Conservation (phyloP, 345 rosid genomes). For the thale cress (Arabidopsis thaliana) region DNA sequence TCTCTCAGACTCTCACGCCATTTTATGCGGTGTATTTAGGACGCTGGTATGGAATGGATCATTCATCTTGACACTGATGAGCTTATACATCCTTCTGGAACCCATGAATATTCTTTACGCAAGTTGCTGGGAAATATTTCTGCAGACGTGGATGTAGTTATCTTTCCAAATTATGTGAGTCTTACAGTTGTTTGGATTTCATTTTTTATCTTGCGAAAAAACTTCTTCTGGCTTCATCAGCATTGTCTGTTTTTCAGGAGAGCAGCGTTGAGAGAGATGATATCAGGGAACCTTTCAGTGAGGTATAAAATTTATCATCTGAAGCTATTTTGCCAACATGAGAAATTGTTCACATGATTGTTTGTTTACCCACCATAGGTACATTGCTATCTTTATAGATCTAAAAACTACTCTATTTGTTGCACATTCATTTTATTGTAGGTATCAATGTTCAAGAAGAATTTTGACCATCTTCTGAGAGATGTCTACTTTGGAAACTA, state of each 20-base stretch:
- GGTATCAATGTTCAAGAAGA: conserved; percentile 97
- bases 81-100: conserved; percentile 82
- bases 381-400: conserved; percentile 8
- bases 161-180: conserved; percentile 97
- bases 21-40: conserved; percentile 50
- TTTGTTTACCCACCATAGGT: background rate
- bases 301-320: conserved; percentile 52
- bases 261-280: conserved; percentile 90
- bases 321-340: background rate
- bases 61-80: conserved; percentile 96
- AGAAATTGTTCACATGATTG: background rate
- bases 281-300: conserved; percentile 86
- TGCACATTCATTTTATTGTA: conserved; percentile 37
- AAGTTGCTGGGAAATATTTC: conserved; percentile 72
- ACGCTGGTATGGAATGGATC: conserved; percentile 89
- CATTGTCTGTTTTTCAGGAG: conserved; percentile 66
- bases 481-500: conserved; percentile 88
- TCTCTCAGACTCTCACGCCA: background rate
- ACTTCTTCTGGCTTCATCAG: conserved; percentile 20
- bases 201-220: background rate
- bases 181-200: background rate
- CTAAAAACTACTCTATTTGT: background rate
- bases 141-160: conserved; percentile 68
- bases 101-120: conserved; percentile 79
- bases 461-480: conserved; percentile 87